Conservation (phyloP, 78 protist species). For the Diacronema lutheri region DNA sequence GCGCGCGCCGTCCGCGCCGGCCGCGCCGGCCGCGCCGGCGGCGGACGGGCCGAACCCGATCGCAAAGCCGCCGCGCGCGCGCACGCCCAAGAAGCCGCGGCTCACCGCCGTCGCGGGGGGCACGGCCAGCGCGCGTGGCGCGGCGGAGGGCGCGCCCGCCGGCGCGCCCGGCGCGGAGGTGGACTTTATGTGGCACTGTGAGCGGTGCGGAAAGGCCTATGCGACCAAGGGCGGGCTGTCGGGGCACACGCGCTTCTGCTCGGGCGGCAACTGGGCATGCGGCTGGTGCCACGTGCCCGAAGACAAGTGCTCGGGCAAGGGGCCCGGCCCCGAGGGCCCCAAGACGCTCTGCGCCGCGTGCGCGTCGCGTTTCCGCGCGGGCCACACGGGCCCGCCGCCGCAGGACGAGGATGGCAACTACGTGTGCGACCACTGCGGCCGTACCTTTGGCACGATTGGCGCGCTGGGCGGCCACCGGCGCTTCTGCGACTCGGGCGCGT, state of each 20-base stretch:
- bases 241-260: slow-evolving; percentile 2
- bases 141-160: too few relatives aligned
- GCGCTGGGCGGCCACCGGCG: slow-evolving; percentile 21
- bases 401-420: background rate
- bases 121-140: too few relatives aligned
- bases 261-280: background rate
- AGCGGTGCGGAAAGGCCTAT: background rate
- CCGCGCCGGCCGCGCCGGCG: too few relatives aligned
- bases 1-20: too few relatives aligned
- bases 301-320: background rate
- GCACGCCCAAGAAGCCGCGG: too few relatives aligned
- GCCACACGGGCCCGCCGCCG: background rate
- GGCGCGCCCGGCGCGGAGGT: too few relatives aligned
- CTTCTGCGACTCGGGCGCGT: slow-evolving; percentile 22
- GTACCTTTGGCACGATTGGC: background rate
- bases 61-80: too few relatives aligned
- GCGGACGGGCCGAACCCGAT: too few relatives aligned
- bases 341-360: slow-evolving; percentile 10
- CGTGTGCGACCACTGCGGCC: background rate
- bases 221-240: background rate
- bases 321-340: slow-evolving; percentile 7
- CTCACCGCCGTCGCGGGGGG: too few relatives aligned
- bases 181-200: too few relatives aligned
- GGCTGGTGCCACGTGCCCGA: too few relatives aligned
- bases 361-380: background rate